These are phyloP conservation scores for Saccharomycopsis capsularis DNA, from an alignment of 805 yeast genomes.

Conservation along the genomic window DNA sequence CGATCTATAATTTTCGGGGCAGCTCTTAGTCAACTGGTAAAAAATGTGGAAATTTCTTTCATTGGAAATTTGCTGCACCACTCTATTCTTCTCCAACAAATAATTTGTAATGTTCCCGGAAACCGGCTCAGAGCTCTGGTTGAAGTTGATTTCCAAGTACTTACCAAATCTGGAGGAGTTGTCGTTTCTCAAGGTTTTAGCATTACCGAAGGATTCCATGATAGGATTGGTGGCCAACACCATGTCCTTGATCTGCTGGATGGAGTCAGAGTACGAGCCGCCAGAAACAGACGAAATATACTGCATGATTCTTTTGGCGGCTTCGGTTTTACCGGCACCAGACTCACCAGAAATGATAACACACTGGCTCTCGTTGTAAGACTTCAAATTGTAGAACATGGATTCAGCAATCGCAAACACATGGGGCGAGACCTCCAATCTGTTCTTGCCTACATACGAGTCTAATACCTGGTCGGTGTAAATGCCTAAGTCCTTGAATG, in stretches of 20 bases:
- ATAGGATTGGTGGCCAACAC: conserved; percentile 94
- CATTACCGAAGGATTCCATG: conserved; percentile 88
- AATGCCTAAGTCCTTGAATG: conserved; percentile 93
- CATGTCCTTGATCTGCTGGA: conserved; percentile 89
- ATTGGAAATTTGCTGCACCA: conserved; percentile 85
- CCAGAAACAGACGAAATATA: conserved; percentile 85
- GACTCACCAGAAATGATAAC: conserved; percentile 97
- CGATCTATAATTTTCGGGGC: conserved; percentile 77
- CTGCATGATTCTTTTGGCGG: conserved; percentile 97
- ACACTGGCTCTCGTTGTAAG: conserved; percentile 92
- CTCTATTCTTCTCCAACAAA: conserved; percentile 89
- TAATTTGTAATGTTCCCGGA: conserved; percentile 96
- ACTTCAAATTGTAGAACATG: conserved; percentile 91
- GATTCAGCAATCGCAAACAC: conserved; percentile 97
- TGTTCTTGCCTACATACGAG: conserved; percentile 81
- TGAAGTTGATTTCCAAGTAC: conserved; percentile 86
- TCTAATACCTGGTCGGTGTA: conserved; percentile 74
- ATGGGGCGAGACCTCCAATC: conserved; percentile 96
- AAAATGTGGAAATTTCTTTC: conserved; percentile 97
- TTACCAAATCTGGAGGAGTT: conserved; percentile 91
- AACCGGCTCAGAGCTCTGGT: conserved; percentile 75
- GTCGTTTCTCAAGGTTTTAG: conserved; percentile 82
- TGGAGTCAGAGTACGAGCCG: conserved; percentile 56
- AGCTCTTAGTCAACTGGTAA: conserved; percentile 90
- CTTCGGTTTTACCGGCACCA: conserved; percentile 98